A percentile compares a stretch with the other conserved stretches of the same genome.
phyloP scores from a whole-genome alignment of 257 asterid species.

The Solanum chilense region DNA sequence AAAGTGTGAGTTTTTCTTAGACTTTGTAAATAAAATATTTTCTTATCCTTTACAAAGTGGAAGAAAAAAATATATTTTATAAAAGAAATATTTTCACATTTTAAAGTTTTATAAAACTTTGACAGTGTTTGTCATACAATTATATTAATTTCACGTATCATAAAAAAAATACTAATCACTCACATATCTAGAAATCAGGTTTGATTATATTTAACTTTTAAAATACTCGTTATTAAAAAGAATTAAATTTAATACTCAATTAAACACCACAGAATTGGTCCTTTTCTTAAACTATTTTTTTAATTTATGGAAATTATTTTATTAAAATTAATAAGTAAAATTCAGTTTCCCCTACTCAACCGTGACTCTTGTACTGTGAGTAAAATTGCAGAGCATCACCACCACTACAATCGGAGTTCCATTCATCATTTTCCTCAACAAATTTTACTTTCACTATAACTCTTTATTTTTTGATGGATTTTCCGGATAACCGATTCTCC shows the following conservation, averaged over 20 bases:
- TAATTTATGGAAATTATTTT: not conserved
- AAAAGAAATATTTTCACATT: too few species aligned
- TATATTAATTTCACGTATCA: too few species aligned
- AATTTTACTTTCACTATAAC: not conserved
- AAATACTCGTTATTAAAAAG: too few species aligned
- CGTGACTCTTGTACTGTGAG: not conserved
- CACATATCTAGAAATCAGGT: too few species aligned
- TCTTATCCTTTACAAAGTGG: too few species aligned
- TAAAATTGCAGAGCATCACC: not conserved
- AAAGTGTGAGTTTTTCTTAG: too few species aligned
- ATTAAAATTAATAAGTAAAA: not conserved
- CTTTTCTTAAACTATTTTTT: not conserved
- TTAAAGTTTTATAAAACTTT: too few species aligned
- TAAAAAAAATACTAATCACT: too few species aligned
- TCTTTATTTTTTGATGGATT: not conserved
- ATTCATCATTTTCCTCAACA: not conserved
- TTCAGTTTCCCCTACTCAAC: not conserved
- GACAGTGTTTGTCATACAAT: too few species aligned
- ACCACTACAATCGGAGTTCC: not conserved
- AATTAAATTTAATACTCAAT: not conserved
- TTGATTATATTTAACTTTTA: not conserved
- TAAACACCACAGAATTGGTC: not conserved
- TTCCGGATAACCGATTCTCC: not conserved
- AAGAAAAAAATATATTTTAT: too few species aligned
- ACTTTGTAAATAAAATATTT: too few species aligned